Evolutionary conservation across 225 moss, liverwort and hornwort genomes (phyloP).

Genomic region (Climacium dendroides): DNA sequence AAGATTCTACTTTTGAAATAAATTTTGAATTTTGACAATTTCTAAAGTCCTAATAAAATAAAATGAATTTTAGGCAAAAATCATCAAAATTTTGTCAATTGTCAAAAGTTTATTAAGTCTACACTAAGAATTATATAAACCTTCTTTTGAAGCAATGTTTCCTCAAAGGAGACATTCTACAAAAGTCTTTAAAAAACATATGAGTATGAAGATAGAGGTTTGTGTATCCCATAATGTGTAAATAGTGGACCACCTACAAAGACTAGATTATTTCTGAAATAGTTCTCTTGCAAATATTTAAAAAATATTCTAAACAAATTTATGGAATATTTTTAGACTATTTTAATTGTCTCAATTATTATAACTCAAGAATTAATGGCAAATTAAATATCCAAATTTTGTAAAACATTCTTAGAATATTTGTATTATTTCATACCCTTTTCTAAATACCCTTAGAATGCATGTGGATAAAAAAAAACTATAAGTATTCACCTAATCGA

Average conservation of each 20-base stretch:
- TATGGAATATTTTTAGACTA: not conserved
- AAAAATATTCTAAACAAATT: no score
- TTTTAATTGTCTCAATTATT: no score
- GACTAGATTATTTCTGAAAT: not conserved
- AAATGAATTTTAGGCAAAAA: not conserved
- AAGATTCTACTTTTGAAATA: not conserved
- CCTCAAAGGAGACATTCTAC: rapidly evolving
- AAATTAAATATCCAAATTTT: not conserved
- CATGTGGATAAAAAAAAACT: rapidly evolving
- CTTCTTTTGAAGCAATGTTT: not conserved
- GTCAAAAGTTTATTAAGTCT: not conserved
- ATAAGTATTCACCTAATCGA: rapidly evolving
- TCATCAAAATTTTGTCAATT: no score
- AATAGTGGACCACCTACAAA: not conserved
- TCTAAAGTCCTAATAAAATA: not conserved
- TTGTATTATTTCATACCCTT: not conserved
- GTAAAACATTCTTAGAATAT: not conserved
- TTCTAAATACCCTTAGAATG: not conserved
- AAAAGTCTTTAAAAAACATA: not conserved
- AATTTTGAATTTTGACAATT: not conserved
- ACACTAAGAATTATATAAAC: not conserved
- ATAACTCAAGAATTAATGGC: no score
- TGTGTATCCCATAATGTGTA: not conserved
- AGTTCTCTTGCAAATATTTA: rapidly evolving
- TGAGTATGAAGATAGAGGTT: not conserved